Evolutionary conservation across 2,329 filamentous ascomycete genomes (phyloP).

Genomic region (Drechslerella coelobrocha): DNA sequence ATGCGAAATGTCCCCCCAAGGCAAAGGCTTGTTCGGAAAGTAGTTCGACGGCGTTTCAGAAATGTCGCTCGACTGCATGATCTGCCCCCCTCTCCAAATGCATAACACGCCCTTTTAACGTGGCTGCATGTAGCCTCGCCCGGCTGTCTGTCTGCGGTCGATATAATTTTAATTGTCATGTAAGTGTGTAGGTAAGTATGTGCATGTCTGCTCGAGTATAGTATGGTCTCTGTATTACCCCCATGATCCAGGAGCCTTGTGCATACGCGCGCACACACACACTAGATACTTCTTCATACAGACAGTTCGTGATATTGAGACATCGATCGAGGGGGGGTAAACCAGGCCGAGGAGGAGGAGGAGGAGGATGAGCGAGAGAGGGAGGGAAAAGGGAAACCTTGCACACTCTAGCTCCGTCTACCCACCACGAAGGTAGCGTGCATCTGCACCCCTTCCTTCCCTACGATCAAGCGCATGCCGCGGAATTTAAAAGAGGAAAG

Average conservation of each 20-base stretch:
- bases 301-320: conserved; percentile 11
- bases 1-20: neutral
- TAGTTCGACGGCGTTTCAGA: conserved; percentile 51
- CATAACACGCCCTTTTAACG: neutral
- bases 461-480: conserved; percentile 8
- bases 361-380: neutral
- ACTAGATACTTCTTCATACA: conserved; percentile 19
- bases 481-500: conserved; percentile 13
- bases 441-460: conserved; percentile 13
- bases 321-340: conserved; percentile 1
- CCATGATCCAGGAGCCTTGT: conserved; percentile 44
- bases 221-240: conserved; percentile 29
- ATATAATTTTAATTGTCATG: too few relatives aligned
- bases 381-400: conserved; percentile 5
- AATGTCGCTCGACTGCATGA: conserved; percentile 50
- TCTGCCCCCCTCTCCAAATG: conserved; percentile 18
- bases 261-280: conserved; percentile 34
- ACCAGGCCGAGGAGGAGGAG: neutral
- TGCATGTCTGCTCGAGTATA: conserved; percentile 1
- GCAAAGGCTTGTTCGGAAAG: conserved; percentile 42
- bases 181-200: neutral
- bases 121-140: conserved; percentile 1
- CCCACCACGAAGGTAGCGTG: neutral
- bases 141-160: conserved; percentile 15
- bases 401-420: neutral